These are phyloP conservation scores for Solanum chmielewskii DNA, from an alignment of 257 asterid genomes.

Conservation along the genomic window DNA sequence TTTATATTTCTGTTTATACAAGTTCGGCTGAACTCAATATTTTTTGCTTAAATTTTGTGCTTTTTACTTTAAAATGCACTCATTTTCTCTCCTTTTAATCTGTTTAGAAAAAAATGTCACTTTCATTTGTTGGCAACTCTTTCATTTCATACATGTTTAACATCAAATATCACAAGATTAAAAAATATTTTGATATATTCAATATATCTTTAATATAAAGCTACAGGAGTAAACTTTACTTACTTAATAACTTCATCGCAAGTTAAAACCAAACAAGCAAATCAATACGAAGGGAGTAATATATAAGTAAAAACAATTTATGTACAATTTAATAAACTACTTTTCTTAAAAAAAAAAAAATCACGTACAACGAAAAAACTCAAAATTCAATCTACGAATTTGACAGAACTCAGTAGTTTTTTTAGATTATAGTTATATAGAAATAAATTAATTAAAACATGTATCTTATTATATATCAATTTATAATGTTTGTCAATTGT, in stretches of 20 bases:
- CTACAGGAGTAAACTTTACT: not conserved
- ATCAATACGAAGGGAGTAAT: not conserved
- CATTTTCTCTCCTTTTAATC: no score
- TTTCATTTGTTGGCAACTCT: no score
- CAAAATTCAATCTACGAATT: not conserved
- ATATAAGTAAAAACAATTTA: not conserved
- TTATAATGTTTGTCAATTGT: not conserved
- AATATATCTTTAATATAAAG: not conserved
- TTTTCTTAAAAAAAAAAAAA: no score
- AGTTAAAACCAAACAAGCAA: no score
- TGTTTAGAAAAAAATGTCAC: not conserved
- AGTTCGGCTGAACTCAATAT: no score
- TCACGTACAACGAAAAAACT: not conserved
- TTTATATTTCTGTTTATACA: not conserved
- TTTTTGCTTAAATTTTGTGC: not conserved
- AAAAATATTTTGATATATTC: no score
- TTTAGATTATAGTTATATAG: not conserved
- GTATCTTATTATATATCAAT: not conserved
- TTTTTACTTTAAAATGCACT: not conserved
- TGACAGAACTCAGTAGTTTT: not conserved
- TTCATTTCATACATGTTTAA: not conserved
- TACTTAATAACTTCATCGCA: not conserved
- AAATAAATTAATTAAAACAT: not conserved
- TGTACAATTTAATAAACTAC: not conserved
- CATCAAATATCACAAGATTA: no score